These are phyloP conservation scores for Caryopteris hybrid DNA, from an alignment of 305 asterid species.

Conservation along the genomic window DNA sequence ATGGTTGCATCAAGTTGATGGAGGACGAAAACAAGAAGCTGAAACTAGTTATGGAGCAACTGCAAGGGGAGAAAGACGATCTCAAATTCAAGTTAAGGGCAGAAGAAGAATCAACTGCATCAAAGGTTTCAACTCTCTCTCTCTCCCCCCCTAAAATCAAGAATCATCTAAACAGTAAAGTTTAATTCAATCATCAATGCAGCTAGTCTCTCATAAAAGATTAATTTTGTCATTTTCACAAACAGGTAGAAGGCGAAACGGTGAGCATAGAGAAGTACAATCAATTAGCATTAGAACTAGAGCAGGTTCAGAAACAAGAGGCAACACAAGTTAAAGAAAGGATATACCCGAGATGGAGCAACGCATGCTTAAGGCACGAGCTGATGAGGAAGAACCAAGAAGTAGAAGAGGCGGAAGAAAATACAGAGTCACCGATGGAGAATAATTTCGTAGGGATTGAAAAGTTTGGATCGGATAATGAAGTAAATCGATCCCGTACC, in stretches of 20 bases:
- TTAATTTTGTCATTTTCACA: neutral
- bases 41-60: constrained; percentile 17
- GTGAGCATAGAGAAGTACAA: constrained; percentile 23
- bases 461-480: constrained; percentile 35
- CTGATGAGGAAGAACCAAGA: constrained; percentile 33
- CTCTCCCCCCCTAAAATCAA: neutral
- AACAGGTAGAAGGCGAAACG: constrained; percentile 31
- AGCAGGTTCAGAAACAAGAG: constrained; percentile 30
- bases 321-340: constrained; percentile 34
- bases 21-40: constrained; percentile 38
- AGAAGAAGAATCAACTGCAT: constrained; percentile 26
- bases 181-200: neutral
- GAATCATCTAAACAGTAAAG: neutral
- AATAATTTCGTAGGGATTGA: constrained; percentile 12
- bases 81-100: constrained; percentile 20
- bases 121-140: constrained; percentile 31
- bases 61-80: constrained; percentile 33
- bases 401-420: constrained; percentile 18
- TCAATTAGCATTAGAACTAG: constrained; percentile 20
- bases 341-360: constrained; percentile 45
- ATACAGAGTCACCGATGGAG: constrained; percentile 9
- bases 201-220: neutral
- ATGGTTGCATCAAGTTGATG: constrained; percentile 25
- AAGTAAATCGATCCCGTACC: too few species aligned
- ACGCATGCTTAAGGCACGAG: constrained; percentile 52